Evolutionary conservation across 148 eudicot species (phyloP), one percentile per base, ranked within the genome.

Genomic region (Rhododendron kiyosumense): DNA sequence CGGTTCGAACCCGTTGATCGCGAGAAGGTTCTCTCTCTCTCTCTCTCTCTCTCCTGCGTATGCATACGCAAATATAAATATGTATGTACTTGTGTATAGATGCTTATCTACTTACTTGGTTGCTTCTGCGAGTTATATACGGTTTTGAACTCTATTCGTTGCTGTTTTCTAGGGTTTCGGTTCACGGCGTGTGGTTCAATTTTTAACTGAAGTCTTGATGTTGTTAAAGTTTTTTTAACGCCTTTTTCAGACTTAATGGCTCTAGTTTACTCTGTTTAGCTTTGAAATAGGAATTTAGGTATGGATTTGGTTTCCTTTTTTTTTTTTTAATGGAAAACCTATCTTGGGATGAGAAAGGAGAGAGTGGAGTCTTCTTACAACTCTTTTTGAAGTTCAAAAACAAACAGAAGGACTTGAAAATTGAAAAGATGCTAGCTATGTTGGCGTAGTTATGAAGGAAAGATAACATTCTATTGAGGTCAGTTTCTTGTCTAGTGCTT

Each of bases 1-100:
- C 90, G 90, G 8, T 54, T 83, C 59, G 87, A 81, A 57, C 90
- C 90, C n/a, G 88, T 89, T 75, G 92, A 90, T 81, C 92, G 92
- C 43, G 92, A 90, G 71, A 90, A 90, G 92, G 92, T 90, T 51
- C 43, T 22, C 17, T 20, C 9, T 46, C 85, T 63, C 20, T 78
- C 79, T 63, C 28, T 49, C 26, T 52, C 59, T 52, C 59, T 51
- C 18, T 51, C 57, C 15, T 79, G 2, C 54, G 63, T 57, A 22
- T 61, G 48, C 30, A n/a, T 41, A 28, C 26, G 11, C 86, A 76
- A 85, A 85, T 32, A 85, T 86, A 2, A 74, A 15, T 14, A 36
- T 74, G 2, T 34, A 36, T 74, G 24, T 74, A 74, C 45, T 17
- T 36, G 45, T 74, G 3, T 36, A 2, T 34, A 34, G 22, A 74